Evolutionary conservation across 345 rosid genomes (phyloP), one percentile per base, ranked within the genome.

Genomic region (Murraya koenigii): DNA sequence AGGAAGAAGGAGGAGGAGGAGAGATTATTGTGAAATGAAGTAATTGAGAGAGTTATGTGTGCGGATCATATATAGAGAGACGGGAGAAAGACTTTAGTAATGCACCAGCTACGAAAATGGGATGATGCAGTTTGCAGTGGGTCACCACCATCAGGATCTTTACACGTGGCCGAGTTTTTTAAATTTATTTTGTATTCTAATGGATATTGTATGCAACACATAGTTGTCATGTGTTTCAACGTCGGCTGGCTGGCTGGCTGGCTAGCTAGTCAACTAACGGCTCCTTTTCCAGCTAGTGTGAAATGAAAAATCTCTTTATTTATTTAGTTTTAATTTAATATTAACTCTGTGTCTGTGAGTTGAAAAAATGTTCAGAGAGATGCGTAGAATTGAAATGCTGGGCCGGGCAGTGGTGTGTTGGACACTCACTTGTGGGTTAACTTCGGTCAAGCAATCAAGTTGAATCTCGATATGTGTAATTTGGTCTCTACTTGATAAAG

Each of bases 241-340:
- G 81, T 6, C 78, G 84, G 77, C 77, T 74, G 60, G 76, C 49
- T 58, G 20, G 67, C 77, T 74, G 30, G 82, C 72, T 85, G 47
- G 88, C 75, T n/a, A n/a, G n/a, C n/a, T 11, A 73, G 88, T 85
- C 91, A 85, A 85, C 79, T 4, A 77, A 85, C 89, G 88, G 66
- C 86, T 77, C 89, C 59, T 66, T 36, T 10, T 63, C 3, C 39
- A 20, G 60, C 56, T n/a, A 20, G 33, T 36, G 23, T 26, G 55
- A 73, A 73, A 15, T 26, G 25, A 36, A 11, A 47, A 44, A 13
- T 13, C 49, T 44, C 49, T 44, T 33, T 32, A 8, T 52, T 20
- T 33, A 15, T 11, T 11, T 22, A 19, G 2, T 1, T 14, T 69
- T 47, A 26, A 14, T 41, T 41, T 41, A 41, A 41, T 41, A 41